Evolutionary conservation across 2,329 filamentous ascomycete species (phyloP), one percentile per base, ranked within the genome.

Genomic region (Fusarium fracticaudum): DNA sequence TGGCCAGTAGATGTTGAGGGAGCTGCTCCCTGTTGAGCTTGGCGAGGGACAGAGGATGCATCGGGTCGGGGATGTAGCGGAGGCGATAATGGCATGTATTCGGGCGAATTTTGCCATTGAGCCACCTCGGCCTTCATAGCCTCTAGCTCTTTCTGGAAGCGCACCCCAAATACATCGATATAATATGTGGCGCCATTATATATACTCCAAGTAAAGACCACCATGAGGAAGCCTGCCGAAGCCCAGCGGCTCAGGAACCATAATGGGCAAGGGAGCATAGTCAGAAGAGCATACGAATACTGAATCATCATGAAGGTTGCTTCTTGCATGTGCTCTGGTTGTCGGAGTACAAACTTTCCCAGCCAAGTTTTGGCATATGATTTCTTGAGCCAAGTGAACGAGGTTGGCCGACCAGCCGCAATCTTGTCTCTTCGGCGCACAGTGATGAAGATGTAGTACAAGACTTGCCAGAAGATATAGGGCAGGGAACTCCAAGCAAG

Each of bases 121-220:
- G 92, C 89, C 14, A 99, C 95, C 79, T 99, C 96, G 63, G 90
- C 90, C 83, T 93, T 95, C 84, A 99, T 89, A 60, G 92, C 89
- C 81, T 99, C 95, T 18, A 99, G 87, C 82, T 99, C 96, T 80
- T 96, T 98, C 86, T 99, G 94, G 87, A 99, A 98, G 6, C 95
- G 91, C 78, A 94, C 97, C 61, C 97, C 96, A 81, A 98, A 99
- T 4, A 98, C 94, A 78, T 99, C 96, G 79, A 99, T 98, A 83
- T 99, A 99, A 83, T 93, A 99, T 1, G 95, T 98, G 24, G 96
- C 94, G 38, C 96, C 96, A 77, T 99, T 99, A 85, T 98, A 97
- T 64, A 98, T 93, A 77, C 94, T 97, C 95, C 95, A 98, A 48
- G 91, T 87, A 80, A 99, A 98, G n/a, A 99, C 91, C 6, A 90